phyloP scores from a whole-genome alignment of 805 yeast genomes.

The Candida khao-thaluensis region DNA sequence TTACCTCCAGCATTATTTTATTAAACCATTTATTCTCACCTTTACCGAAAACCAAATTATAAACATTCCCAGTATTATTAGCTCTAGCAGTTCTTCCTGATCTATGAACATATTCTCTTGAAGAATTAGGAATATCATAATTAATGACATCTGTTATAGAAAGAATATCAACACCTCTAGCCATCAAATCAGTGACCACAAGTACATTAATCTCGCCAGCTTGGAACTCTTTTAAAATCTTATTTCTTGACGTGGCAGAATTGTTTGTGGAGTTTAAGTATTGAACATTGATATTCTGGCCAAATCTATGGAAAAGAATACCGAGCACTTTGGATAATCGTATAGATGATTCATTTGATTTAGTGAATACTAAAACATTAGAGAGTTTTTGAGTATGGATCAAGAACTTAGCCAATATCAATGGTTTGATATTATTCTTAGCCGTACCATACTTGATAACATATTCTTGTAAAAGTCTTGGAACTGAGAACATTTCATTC shows the following conservation, averaged over 20 bases:
- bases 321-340: constrained; percentile 64
- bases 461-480: constrained; percentile 50
- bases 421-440: constrained; percentile 62
- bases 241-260: constrained; percentile 47
- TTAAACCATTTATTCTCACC: constrained; percentile 72
- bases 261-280: constrained; percentile 62
- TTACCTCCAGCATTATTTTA: constrained; percentile 49
- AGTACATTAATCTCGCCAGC: constrained; percentile 51
- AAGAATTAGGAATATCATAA: constrained; percentile 85
- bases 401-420: constrained; percentile 61
- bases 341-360: constrained; percentile 84
- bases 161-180: constrained; percentile 90
- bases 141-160: constrained; percentile 75
- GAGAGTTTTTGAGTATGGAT: constrained; percentile 25
- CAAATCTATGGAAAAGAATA: background rate
- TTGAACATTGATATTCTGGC: constrained; percentile 20
- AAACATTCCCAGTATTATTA: constrained; percentile 70
- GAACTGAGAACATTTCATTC: constrained; percentile 61
- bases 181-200: constrained; percentile 85
- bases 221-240: constrained; percentile 60
- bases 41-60: constrained; percentile 69
- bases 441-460: constrained; percentile 39
- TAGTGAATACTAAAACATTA: constrained; percentile 61
- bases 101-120: constrained; percentile 92
- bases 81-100: constrained; percentile 99